These are phyloP conservation scores for Selaginella tamariscina DNA, from an alignment of 75 land plant species.

Conservation along the genomic window DNA sequence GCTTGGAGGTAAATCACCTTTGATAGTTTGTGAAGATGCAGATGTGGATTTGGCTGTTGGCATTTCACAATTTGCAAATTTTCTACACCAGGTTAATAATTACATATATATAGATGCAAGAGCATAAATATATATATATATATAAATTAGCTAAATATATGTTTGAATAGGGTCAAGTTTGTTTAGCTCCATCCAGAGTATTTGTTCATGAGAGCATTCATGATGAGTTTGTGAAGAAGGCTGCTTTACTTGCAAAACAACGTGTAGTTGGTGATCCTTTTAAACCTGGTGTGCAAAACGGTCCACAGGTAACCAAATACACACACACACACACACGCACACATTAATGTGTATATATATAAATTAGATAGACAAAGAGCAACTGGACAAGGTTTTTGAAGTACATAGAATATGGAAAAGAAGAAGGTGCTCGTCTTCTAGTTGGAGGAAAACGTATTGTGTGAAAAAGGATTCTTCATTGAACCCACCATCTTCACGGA, in stretches of 20 bases:
- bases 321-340: not conserved
- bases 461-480: not conserved
- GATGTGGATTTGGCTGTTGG: conserved; percentile 27
- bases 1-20: conserved; percentile 32
- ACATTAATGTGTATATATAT: not conserved
- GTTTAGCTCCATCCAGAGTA: conserved; percentile 55
- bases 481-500: not conserved
- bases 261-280: conserved; percentile 73
- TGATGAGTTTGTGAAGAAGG: conserved; percentile 45
- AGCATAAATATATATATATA: no score
- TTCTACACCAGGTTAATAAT: conserved; percentile 16
- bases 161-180: conserved; percentile 55
- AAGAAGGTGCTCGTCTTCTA: not conserved
- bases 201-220: conserved; percentile 69
- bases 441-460: not conserved
- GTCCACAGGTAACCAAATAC: conserved; percentile 43
- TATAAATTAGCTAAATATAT: not conserved
- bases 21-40: conserved; percentile 24
- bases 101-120: not conserved
- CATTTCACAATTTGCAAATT: conserved; percentile 15
- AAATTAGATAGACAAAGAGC: not conserved
- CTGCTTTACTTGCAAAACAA: conserved; percentile 30
- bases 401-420: not conserved
- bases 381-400: not conserved
- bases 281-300: conserved; percentile 45